Base-by-base conservation (phyloP, 371 early-diverging fungal genomes). In the Lichtheimia ornata region DNA sequence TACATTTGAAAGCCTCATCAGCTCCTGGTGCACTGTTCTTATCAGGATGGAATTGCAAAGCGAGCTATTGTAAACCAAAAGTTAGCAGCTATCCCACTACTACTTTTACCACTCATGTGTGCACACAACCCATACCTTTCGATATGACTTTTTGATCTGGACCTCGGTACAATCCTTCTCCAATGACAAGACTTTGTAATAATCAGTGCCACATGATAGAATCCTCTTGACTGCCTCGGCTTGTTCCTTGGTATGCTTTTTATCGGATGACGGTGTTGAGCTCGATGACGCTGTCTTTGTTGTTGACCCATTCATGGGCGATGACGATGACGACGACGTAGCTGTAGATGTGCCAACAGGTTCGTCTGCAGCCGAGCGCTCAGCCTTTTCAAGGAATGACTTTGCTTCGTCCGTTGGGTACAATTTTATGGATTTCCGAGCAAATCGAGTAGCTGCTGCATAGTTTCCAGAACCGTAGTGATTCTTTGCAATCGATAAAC, bases 21-120 rank as follows among this genome's bases (percentile, higher is more conserved):
- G 98, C 96, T 20, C 97, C 97, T 9, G 97, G 95, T 4, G 98
- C 96, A 14, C 82, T 86, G 68, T 98, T 97, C 74, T 96, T 99
- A 73, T 98, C 99, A 0, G 99, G 99, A 74, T 99, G 99, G 73
- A 94, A 98, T 72, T 90, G 91, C 56, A 95, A 79, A n/a, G 98
- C 98, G 52, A 97, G 76, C 92, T 93, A 77, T 47, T 7, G 3
- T 7, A 47, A 0, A 13, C 15, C 4, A 17, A 2, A 15, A 20
- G n/a, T 14, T 11, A 41, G 13, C 12, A 41, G 13, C 28, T 14
- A 57, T 15, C 22, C 20, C 22, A n/a, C 28, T 24, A 17, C 17
- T 25, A 41, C 3, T 11, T n/a, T n/a, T n/a, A n/a, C n/a, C n/a
- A n/a, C n/a, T n/a, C n/a, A n/a, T n/a, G 12, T 9, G 51, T 53